Base-by-base conservation (phyloP, 2,329 filamentous ascomycete genomes). In the Xylariales sp. region DNA sequence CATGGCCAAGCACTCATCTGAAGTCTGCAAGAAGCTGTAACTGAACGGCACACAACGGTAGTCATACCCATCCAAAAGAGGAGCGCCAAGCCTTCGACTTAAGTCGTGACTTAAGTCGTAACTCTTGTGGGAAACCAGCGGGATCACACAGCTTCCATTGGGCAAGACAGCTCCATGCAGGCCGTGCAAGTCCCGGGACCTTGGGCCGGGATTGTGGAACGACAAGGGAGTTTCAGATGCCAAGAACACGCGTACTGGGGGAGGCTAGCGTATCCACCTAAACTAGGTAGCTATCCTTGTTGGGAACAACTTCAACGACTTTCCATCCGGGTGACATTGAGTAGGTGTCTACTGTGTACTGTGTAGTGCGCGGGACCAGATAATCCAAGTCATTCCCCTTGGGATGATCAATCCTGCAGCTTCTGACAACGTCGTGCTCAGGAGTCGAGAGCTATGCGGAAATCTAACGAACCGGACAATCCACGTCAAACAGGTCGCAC, bases 201-300 rank as follows among this genome's bases (percentile, higher is more conserved):
- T n/a, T 10, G 14, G 8, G 10, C 25, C 20, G 12, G 25, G 36
- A 19, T 29, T n/a, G 12, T 31, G 36, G 36, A 39, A 39, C 36
- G 36, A 39, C 35, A 25, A 28, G 36, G 36, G 36, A 21, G 36
- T 39, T 39, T 39, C 36, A 39, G 36, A 39, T 39, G 36, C 36
- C 36, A 39, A 39, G 36, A 39, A 16, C 27, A 39, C 36, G 36
- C 25, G 36, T 39, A 16, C 36, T 14, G n/a, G n/a, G n/a, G n/a
- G n/a, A n/a, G n/a, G n/a, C n/a, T n/a, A n/a, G n/a, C n/a, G n/a
- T n/a, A n/a, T n/a, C n/a, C n/a, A n/a, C n/a, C n/a, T n/a, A n/a
- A n/a, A n/a, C n/a, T n/a, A n/a, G n/a, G n/a, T n/a, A n/a, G n/a
- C n/a, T n/a, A n/a, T n/a, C n/a, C n/a, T n/a, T n/a, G n/a, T n/a